Evolutionary conservation across 148 eudicot genomes (phyloP).

Genomic region (Mesembryanthemum crystallinum): DNA sequence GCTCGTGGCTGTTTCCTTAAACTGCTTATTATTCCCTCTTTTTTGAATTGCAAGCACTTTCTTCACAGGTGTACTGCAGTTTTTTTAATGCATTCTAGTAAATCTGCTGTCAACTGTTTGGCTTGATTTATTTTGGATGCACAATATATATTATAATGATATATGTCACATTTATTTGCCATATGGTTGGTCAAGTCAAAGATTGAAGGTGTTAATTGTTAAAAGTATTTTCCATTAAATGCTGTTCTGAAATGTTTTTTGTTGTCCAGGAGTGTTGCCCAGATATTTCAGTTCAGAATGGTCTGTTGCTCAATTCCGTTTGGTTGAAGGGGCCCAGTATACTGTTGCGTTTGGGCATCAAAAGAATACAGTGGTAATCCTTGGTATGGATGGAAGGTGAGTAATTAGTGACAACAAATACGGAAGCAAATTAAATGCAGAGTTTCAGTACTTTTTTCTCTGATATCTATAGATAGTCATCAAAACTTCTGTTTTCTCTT

Average conservation of each 20-base stretch:
- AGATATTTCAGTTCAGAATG: constrained; percentile 91
- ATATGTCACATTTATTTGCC: too few species aligned
- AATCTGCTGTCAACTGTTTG: background rate
- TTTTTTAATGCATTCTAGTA: background rate
- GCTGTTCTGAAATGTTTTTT: constrained; percentile 19
- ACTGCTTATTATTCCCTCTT: background rate
- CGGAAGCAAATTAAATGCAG: background rate
- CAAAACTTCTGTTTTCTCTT: background rate
- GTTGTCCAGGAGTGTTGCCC: constrained; percentile 70
- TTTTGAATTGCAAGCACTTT: background rate
- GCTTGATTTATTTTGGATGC: background rate
- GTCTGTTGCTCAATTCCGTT: constrained; percentile 84
- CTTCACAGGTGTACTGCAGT: background rate
- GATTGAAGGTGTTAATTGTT: background rate
- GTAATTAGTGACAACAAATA: constrained; percentile 11
- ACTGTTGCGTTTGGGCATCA: constrained; percentile 87
- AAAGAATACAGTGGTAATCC: constrained; percentile 72
- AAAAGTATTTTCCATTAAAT: background rate
- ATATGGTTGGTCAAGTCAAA: background rate
- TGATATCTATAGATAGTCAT: background rate
- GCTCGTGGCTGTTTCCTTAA: background rate
- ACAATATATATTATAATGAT: background rate
- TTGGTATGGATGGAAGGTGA: constrained; percentile 89
- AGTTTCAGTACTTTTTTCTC: background rate
- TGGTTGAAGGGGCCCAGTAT: constrained; percentile 74